Percentiles rank a stretch among this genome's conserved stretches.
Conservation (phyloP, 371 early-diverging fungal genomes). For the Haplosporangium sp. region DNA sequence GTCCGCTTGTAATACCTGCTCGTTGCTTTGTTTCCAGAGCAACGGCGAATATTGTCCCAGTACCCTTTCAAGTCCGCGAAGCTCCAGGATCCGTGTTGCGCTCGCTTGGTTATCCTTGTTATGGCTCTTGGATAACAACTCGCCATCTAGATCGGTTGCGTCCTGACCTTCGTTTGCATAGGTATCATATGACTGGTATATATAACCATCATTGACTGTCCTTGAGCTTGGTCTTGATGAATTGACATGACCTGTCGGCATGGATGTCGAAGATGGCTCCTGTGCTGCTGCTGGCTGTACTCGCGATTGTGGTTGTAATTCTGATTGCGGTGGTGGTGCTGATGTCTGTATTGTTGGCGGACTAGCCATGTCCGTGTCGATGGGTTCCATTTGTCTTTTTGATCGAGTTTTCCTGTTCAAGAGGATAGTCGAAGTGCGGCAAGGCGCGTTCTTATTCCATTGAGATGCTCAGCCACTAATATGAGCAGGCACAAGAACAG, state of each 20-base stretch:
- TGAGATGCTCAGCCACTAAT: too few relatives aligned
- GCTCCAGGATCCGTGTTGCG: conserved; percentile 46
- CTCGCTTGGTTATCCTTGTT: conserved; percentile 24
- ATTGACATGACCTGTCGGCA: not conserved
- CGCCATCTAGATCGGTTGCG: not conserved
- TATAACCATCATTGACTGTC: conserved; percentile 34
- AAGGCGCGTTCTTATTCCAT: too few relatives aligned
- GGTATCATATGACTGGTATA: conserved; percentile 37
- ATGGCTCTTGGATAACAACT: not conserved
- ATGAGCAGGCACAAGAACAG: too few relatives aligned
- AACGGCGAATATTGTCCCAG: not conserved
- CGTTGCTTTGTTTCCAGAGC: not conserved
- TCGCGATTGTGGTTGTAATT: not conserved
- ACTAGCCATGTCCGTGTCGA: conserved; percentile 48
- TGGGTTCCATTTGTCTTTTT: too few relatives aligned
- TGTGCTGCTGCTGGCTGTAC: not conserved
- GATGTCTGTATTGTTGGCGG: conserved; percentile 22
- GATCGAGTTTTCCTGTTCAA: too few relatives aligned
- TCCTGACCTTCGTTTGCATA: not conserved
- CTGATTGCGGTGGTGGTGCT: conserved; percentile 4
- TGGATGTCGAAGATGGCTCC: not conserved
- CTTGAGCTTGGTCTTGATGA: conserved; percentile 12
- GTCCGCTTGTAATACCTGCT: too few relatives aligned
- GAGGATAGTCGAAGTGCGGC: too few relatives aligned
- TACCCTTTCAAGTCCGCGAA: conserved; percentile 48